These are phyloP conservation scores for Sphagnum magellanicum DNA, from an alignment of 228 moss, liverwort and hornwort species.

Conservation along the genomic window DNA sequence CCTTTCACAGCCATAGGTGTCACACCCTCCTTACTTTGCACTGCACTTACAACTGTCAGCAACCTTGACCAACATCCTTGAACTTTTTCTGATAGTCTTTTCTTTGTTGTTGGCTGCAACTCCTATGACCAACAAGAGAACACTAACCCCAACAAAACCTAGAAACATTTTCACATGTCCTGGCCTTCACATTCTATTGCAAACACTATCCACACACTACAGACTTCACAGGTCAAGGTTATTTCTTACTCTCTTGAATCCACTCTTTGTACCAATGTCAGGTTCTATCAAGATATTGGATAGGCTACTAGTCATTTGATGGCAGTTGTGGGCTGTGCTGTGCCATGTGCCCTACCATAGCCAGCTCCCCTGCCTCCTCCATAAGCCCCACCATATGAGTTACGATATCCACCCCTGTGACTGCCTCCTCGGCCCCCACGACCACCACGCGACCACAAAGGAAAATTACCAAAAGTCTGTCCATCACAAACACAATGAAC, in stretches of 20 bases:
- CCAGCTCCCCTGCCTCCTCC: slow-evolving; percentile 51
- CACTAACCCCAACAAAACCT: slow-evolving; percentile 21
- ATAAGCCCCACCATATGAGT: slow-evolving; percentile 62
- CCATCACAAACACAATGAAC: background rate
- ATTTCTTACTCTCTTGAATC: slow-evolving; percentile 6
- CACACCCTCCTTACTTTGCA: too few species aligned
- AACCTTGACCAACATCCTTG: too few species aligned
- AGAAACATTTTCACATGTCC: slow-evolving; percentile 15
- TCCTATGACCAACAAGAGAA: background rate
- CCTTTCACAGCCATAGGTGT: too few species aligned
- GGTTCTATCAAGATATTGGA: background rate
- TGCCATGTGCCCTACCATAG: slow-evolving; percentile 71
- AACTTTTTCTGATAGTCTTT: too few species aligned
- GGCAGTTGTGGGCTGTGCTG: slow-evolving; percentile 56
- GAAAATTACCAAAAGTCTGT: slow-evolving; percentile 64
- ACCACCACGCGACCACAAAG: slow-evolving; percentile 79
- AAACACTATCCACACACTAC: slow-evolving; percentile 16
- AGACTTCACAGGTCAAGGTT: slow-evolving; percentile 10
- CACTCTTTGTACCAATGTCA: slow-evolving; percentile 21
- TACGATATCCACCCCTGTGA: slow-evolving; percentile 59
- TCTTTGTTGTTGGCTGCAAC: too few species aligned
- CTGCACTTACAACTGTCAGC: too few species aligned
- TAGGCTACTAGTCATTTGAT: slow-evolving; percentile 27
- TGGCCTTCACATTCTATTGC: slow-evolving; percentile 12
- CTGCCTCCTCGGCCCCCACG: slow-evolving; percentile 67